phyloP scores from a whole-genome alignment of 495 filamentous ascomycete species.

The Penicillium verhagenii region DNA sequence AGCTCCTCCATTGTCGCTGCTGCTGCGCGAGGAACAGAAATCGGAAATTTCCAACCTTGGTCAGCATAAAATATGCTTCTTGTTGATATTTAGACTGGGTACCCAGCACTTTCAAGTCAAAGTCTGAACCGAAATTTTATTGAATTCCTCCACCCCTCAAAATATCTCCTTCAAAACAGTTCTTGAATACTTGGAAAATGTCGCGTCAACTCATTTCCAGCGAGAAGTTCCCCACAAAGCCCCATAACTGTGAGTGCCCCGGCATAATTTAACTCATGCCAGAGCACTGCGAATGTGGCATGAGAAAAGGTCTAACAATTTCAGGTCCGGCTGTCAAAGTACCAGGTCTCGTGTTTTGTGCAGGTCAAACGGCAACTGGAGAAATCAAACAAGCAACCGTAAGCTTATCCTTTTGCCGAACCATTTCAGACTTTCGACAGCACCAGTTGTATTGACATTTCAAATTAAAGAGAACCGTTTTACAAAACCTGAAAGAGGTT shows the following conservation, averaged over 20 bases:
- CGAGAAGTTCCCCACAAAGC: conserved; percentile 42
- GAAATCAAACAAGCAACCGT: conserved; percentile 44
- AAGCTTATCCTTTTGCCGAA: neutral
- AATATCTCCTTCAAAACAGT: neutral
- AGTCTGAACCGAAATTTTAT: too few species aligned
- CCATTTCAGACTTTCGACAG: neutral
- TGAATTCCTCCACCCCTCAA: too few species aligned
- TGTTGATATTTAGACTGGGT: too few species aligned
- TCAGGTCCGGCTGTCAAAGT: conserved; percentile 37
- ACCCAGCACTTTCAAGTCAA: too few species aligned
- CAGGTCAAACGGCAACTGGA: conserved; percentile 42
- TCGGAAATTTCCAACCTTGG: too few species aligned
- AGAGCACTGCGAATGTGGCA: too few species aligned
- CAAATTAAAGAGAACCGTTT: conserved; percentile 18
- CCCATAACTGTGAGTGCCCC: conserved; percentile 36
- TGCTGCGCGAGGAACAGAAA: too few species aligned
- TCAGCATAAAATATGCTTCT: too few species aligned
- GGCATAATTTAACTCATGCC: too few species aligned
- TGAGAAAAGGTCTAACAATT: neutral
- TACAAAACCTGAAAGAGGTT: conserved; percentile 62
- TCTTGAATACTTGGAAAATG: conserved; percentile 22
- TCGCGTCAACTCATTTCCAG: conserved; percentile 42
- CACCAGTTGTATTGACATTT: neutral
- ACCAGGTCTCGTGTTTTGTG: conserved; percentile 40
- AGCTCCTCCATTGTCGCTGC: too few species aligned